phyloP scores from a whole-genome alignment of 1,284 basidiomycete species.

The Ceratobasidium sp. region DNA sequence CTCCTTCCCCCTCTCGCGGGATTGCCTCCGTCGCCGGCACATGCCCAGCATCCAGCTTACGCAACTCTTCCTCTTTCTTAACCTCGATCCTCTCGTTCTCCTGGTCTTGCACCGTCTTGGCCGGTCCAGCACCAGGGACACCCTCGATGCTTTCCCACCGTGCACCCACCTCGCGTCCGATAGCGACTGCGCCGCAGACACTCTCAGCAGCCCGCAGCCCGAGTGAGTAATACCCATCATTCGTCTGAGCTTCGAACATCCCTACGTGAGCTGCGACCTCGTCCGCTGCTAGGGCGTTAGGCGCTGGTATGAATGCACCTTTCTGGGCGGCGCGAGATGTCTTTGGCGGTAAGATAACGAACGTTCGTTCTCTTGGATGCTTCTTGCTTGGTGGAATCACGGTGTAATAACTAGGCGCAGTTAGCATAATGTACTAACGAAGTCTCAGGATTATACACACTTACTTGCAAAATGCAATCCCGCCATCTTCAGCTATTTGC shows the following conservation, averaged over 20 bases:
- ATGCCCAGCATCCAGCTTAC: slow-evolving; percentile 39
- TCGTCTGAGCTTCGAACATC: slow-evolving; percentile 88
- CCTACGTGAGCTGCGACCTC: slow-evolving; percentile 90
- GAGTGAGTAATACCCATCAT: slow-evolving; percentile 91
- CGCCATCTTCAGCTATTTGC: slow-evolving; percentile 69
- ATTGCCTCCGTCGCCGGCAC: slow-evolving; percentile 29
- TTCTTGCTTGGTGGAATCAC: slow-evolving; percentile 69
- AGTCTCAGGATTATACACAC: slow-evolving; percentile 54
- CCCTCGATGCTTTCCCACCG: slow-evolving; percentile 44
- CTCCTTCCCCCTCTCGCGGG: slow-evolving; percentile 23
- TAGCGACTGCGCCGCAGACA: slow-evolving; percentile 55
- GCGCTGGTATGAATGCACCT: slow-evolving; percentile 67
- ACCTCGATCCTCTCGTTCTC: slow-evolving; percentile 44
- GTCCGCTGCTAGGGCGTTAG: slow-evolving; percentile 78
- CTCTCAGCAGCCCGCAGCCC: slow-evolving; percentile 72
- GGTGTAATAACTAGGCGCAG: slow-evolving; percentile 78
- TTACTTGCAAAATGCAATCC: slow-evolving; percentile 81
- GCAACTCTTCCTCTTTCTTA: slow-evolving; percentile 45
- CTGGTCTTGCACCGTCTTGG: slow-evolving; percentile 44
- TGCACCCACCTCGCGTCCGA: slow-evolving; percentile 48
- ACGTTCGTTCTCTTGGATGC: slow-evolving; percentile 72
- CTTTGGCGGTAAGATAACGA: slow-evolving; percentile 77
- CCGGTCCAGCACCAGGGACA: slow-evolving; percentile 31
- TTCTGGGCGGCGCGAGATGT: slow-evolving; percentile 66
- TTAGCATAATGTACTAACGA: neutral